Percentiles rank a stretch among this genome's conserved stretches.
phyloP scores from a whole-genome alignment of 2,329 filamentous ascomycete species.

The Pseudocercospora cruenta region DNA sequence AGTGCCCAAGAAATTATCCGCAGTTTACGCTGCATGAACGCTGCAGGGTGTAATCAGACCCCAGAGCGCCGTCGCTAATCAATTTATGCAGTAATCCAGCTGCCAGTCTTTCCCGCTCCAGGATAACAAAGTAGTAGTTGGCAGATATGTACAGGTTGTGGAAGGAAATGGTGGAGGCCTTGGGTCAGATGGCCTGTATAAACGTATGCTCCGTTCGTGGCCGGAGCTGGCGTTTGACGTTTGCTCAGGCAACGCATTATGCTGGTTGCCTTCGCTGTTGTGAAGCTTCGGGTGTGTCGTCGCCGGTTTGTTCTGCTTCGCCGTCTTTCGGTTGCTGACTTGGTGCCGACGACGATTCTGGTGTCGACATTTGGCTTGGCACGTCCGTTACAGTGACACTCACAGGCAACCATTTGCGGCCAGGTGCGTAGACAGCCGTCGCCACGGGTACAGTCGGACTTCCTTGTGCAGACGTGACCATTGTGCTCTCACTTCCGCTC shows the following conservation, averaged over 20 bases:
- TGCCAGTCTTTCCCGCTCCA: conserved; percentile 8
- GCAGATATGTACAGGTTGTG: conserved; percentile 10
- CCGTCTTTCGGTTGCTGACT: conserved; percentile 8
- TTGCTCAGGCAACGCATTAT: conserved; percentile 1
- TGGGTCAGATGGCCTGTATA: background rate
- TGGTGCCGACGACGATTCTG: conserved; percentile 20
- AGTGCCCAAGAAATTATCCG: background rate
- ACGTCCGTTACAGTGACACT: conserved; percentile 35
- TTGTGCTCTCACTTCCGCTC: conserved; percentile 26
- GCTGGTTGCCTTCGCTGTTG: conserved; percentile 21
- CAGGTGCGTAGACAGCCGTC: conserved; percentile 35
- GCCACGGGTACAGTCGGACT: conserved; percentile 36
- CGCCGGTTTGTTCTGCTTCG: conserved; percentile 13
- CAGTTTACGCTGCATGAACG: background rate
- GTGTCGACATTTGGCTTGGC: conserved; percentile 30
- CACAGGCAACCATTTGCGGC: conserved; percentile 36
- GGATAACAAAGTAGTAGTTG: conserved; percentile 4
- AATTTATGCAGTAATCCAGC: conserved; percentile 10
- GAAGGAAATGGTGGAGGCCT: conserved; percentile 3
- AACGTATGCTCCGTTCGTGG: background rate
- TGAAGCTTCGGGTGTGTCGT: conserved; percentile 18
- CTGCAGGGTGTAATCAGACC: background rate
- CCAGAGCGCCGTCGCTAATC: conserved; percentile 6
- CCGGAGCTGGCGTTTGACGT: background rate
- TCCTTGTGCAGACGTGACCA: conserved; percentile 21